Percentiles rank a stretch among this genome's conserved stretches.
Conservation (phyloP, 2,329 filamentous ascomycete species). For the Cryphonectria radicalis region DNA sequence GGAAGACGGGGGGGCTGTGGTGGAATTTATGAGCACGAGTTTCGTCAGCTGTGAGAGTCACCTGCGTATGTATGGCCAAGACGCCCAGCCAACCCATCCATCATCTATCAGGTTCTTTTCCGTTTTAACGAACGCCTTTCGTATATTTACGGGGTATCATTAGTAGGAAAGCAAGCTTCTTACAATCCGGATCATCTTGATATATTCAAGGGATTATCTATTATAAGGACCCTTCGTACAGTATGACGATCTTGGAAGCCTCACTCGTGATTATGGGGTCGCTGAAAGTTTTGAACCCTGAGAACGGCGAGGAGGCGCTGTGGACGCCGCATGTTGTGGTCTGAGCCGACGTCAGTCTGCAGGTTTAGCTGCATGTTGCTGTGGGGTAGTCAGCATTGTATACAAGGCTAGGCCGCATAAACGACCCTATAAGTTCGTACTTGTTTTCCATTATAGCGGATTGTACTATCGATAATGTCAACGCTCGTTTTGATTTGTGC, state of each 20-base stretch:
- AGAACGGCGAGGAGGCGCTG: neutral
- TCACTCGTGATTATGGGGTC: neutral
- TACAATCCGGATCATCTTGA: neutral
- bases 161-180: neutral
- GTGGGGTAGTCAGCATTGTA: neutral
- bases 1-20: neutral
- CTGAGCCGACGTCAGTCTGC: constrained; percentile 14
- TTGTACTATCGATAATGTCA: no score
- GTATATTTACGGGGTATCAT: neutral
- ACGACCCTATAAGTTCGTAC: neutral
- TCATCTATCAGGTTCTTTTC: neutral
- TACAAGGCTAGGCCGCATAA: neutral
- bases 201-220: neutral
- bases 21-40: neutral
- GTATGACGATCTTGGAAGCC: neutral
- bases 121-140: neutral
- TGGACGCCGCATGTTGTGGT: neutral
- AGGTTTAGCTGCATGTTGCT: constrained; percentile 4
- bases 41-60: neutral
- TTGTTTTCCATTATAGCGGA: no score
- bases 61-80: neutral
- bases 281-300: neutral
- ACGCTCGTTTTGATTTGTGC: no score
- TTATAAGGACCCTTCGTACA: constrained; percentile 4
- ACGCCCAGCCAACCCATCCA: neutral